Evolutionary conservation across 2,329 filamentous ascomycete genomes (phyloP), one percentile per base, ranked within the genome.

Genomic region (Metarhizium brunneum): DNA sequence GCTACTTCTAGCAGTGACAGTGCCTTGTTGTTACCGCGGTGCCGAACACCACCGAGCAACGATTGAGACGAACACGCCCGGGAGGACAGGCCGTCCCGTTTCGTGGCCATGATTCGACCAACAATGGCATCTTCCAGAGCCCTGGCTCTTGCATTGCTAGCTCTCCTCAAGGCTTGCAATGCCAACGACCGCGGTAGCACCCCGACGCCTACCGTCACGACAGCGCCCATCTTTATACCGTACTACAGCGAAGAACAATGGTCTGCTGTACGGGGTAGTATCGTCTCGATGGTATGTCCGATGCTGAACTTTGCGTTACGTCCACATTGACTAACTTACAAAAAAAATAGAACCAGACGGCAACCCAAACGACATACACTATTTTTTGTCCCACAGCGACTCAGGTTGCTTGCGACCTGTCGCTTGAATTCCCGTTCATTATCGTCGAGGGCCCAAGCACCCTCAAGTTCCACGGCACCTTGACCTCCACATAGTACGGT

Each of bases 341-440:
- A 8, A 29, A 43, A 38, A 43, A 38, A 47, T 59, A 76, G 74
- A 66, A 77, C 56, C 59, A 64, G 16, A 55, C 65, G 10, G 65
- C 64, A 6, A 63, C 60, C 55, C 61, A 71, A 57, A 78, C 76
- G 16, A 73, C 73, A 29, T 78, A 76, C 58, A 78, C 76, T 56
- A 73, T 79, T 45, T 79, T 79, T 61, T 79, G 76, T 57, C 71
- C 71, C 10, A 68, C 73, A 35, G 64, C 72, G 54, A 68, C 69
- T n/a, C 68, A 70, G 3, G 66, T 66, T 6, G 68, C 66, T 6
- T 79, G 76, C 62, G 70, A 73, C 54, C 65, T 79, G 7, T 72
- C 72, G 6, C 70, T 74, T 14, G 73, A 76, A 48, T 70, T 78
- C 40, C 76, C 76, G 4, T 78, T 78, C 58, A 60, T 75, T 50